Percentiles rank a stretch among this genome's conserved stretches.
These are phyloP conservation scores for Apiosordaria backusii DNA, from an alignment of 495 filamentous ascomycete genomes.

Conservation along the genomic window DNA sequence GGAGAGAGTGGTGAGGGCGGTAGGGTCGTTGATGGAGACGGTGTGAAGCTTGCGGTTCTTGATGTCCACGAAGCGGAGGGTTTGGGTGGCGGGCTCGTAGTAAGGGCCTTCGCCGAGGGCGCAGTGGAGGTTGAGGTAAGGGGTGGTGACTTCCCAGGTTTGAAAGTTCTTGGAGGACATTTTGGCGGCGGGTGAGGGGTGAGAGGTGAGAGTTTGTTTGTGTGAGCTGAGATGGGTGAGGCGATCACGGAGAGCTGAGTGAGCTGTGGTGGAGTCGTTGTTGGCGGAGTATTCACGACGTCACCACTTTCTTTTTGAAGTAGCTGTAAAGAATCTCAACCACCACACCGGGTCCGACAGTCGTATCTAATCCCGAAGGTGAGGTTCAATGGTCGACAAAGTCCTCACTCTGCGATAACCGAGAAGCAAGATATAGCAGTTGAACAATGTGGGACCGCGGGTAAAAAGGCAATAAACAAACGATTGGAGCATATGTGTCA, in stretches of 20 bases:
- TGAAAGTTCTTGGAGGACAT: constrained; percentile 27
- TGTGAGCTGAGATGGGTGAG: neutral
- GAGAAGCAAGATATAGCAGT: neutral
- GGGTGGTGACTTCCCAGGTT: constrained; percentile 53
- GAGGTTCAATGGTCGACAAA: neutral
- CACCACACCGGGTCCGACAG: neutral
- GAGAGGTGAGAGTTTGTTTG: neutral
- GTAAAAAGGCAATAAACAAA: neutral
- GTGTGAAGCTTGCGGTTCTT: constrained; percentile 71
- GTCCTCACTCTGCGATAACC: neutral
- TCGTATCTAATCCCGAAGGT: too few species aligned
- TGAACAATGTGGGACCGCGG: neutral
- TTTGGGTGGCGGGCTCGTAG: constrained; percentile 64
- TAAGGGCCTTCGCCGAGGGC: constrained; percentile 79
- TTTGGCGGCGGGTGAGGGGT: neutral
- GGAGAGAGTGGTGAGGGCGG: constrained; percentile 61
- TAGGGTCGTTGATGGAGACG: constrained; percentile 61
- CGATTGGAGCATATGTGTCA: neutral
- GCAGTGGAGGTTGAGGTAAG: constrained; percentile 71
- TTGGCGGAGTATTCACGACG: neutral
- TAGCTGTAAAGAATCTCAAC: neutral
- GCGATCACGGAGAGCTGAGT: neutral
- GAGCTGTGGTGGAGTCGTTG: neutral
- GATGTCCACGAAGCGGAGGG: constrained; percentile 88
- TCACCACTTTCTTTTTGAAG: too few species aligned